Conservation (phyloP, 768 basidiomycete species). For the Boletus barrowsii region DNA sequence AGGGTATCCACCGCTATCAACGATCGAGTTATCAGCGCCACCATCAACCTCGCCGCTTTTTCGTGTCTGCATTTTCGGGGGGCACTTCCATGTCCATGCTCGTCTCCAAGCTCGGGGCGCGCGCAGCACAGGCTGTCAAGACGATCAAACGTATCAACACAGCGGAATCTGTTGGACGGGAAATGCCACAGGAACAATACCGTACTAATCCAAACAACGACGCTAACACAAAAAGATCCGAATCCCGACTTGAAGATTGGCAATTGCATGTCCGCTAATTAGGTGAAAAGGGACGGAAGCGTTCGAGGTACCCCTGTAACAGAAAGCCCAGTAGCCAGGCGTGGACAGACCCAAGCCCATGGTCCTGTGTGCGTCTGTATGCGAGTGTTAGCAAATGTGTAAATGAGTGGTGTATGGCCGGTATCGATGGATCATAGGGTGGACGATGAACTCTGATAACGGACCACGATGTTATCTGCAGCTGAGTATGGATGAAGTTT, state of each 20-base stretch:
- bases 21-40: no score
- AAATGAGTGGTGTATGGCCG: not conserved
- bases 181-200: constrained; percentile 5
- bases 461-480: constrained; percentile 11
- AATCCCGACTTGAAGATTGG: constrained; percentile 4
- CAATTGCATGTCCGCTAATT: not conserved
- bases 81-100: not conserved
- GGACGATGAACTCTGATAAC: constrained; percentile 19
- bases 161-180: not conserved
- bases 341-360: not conserved
- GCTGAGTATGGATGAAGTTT: not conserved
- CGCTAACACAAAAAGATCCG: not conserved
- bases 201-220: not conserved
- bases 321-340: not conserved
- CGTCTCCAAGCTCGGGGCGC: not conserved
- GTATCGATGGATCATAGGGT: not conserved
- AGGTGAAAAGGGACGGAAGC: not conserved
- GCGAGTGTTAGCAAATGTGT: not conserved
- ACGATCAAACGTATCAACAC: constrained; percentile 4
- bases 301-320: not conserved
- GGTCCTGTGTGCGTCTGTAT: constrained; percentile 1
- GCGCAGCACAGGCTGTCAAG: not conserved
- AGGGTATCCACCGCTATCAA: no score
- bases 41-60: not conserved
- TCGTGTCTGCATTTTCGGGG: not conserved